phyloP scores from a whole-genome alignment of 305 asterid species.

The Rubia balearica region DNA sequence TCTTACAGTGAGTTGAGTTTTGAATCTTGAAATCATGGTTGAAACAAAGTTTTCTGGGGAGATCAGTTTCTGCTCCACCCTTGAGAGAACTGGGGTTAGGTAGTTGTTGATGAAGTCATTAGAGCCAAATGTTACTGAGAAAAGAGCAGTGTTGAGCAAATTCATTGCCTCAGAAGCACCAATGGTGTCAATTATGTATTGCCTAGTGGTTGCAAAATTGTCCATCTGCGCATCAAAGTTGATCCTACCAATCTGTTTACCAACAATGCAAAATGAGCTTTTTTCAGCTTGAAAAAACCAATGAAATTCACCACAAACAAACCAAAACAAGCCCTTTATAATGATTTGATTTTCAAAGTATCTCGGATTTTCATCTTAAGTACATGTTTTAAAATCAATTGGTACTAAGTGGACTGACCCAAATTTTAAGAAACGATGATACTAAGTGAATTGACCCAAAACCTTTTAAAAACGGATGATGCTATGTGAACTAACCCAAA shows the following conservation, averaged over 20 bases:
- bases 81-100: conserved; percentile 38
- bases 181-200: conserved; percentile 39
- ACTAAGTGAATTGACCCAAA: too few species aligned
- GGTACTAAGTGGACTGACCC: too few species aligned
- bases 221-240: conserved; percentile 68
- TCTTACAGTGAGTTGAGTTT: conserved; percentile 50
- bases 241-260: conserved; percentile 52
- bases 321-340: too few species aligned
- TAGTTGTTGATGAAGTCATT: conserved; percentile 82
- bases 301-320: background rate
- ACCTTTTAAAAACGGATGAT: too few species aligned
- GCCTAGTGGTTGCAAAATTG: conserved; percentile 60
- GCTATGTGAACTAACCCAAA: too few species aligned
- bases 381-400: too few species aligned
- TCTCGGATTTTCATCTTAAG: too few species aligned
- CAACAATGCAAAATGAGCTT: background rate
- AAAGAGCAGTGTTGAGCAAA: conserved; percentile 35
- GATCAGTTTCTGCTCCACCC: conserved; percentile 28
- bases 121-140: conserved; percentile 60
- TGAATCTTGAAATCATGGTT: conserved; percentile 49
- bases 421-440: too few species aligned
- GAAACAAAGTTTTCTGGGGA: conserved; percentile 48
- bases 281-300: background rate
- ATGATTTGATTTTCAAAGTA: too few species aligned
- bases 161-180: conserved; percentile 34